Base-by-base conservation (phyloP, 192 early-diverging fungal genomes). In the Coemansia sp. region DNA sequence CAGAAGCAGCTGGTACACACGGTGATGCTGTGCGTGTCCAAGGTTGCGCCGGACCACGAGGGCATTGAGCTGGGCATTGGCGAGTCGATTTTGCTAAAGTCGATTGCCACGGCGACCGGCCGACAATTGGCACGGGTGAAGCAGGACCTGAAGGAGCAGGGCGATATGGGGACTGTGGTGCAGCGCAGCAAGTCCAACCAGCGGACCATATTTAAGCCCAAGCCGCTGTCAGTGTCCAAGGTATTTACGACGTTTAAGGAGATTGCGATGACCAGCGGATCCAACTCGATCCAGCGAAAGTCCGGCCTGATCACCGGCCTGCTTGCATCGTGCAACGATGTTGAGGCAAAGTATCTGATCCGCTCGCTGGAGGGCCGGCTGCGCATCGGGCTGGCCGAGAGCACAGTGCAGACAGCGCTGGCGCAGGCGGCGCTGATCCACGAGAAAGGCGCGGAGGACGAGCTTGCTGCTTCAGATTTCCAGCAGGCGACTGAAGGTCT, bases 51-150 rank as follows among this genome's bases (percentile, higher is more conserved):
- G 0, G 94, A 99, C 55, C 92, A 96, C 63, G 93, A 97, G 74
- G 91, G 90, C 22, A 78, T 94, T 21, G 97, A 99, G 74, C 76
- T 99, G 20, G 95, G 95, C 5, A 86, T 99, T 50, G 97, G 97
- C 27, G 95, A 97, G 58, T 87, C 88, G 15, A 78, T 94, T 5
- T 66, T 99, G 27, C 87, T 96, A 56, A 97, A 97, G 61, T 90
- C 93, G 8, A 90, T 99, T 62, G 95, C 90, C 2, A 65, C 88
- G 39, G 86, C 90, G 2, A 97, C 97, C 0, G 94, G 95, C 9
- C 71, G 89, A 15, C 82, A 79, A 26, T 65, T 81, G 43, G 61
- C 77, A 15, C 82, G 83, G 56, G 85, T 99, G 60, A 96, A 95
- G 60, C 58, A 79, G 40, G 91, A 94, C 17, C 81, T 90, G 60